Evolutionary conservation across 2,329 filamentous ascomycete species (phyloP).

Genomic region (Phyllosticta citriasiana): DNA sequence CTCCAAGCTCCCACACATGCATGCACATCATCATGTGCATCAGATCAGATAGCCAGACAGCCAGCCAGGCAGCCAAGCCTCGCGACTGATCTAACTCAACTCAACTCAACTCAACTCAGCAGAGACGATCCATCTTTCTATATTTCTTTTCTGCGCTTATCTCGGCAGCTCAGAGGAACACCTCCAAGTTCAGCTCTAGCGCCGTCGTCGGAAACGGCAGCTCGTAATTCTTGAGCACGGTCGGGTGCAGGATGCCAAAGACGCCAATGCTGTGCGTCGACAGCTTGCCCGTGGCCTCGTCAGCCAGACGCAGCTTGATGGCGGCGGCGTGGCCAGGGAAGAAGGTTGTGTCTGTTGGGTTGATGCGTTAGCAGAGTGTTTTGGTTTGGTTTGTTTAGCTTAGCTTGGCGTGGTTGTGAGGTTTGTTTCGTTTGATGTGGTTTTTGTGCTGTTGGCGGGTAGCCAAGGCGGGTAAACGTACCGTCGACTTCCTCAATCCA

Average conservation of each 20-base stretch:
- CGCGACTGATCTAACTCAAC: too few relatives aligned
- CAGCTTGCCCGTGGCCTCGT: constrained; percentile 42
- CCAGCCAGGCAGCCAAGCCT: too few relatives aligned
- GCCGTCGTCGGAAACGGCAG: constrained; percentile 89
- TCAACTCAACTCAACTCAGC: too few relatives aligned
- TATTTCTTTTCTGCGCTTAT: too few relatives aligned
- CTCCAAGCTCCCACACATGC: too few relatives aligned
- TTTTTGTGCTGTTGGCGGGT: not conserved
- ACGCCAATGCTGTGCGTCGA: constrained; percentile 65
- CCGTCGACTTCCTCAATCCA: constrained; percentile 89
- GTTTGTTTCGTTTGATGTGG: not conserved
- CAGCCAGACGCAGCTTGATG: constrained; percentile 61
- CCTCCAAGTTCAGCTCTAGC: constrained; percentile 87
- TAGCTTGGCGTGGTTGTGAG: constrained; percentile 5
- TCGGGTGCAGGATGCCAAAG: constrained; percentile 90
- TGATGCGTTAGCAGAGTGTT: not conserved
- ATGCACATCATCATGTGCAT: too few relatives aligned
- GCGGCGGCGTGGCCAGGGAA: constrained; percentile 82
- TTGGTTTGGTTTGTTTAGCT: constrained; percentile 1
- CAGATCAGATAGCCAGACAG: too few relatives aligned
- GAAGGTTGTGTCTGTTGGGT: constrained; percentile 62
- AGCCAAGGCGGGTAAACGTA: constrained; percentile 25
- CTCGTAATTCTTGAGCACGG: constrained; percentile 87
- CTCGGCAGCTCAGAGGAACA: constrained; percentile 57
- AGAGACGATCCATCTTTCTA: too few relatives aligned